These are phyloP conservation scores for Auriculariales sp. DNA, from an alignment of 768 basidiomycete genomes.

Conservation along the genomic window DNA sequence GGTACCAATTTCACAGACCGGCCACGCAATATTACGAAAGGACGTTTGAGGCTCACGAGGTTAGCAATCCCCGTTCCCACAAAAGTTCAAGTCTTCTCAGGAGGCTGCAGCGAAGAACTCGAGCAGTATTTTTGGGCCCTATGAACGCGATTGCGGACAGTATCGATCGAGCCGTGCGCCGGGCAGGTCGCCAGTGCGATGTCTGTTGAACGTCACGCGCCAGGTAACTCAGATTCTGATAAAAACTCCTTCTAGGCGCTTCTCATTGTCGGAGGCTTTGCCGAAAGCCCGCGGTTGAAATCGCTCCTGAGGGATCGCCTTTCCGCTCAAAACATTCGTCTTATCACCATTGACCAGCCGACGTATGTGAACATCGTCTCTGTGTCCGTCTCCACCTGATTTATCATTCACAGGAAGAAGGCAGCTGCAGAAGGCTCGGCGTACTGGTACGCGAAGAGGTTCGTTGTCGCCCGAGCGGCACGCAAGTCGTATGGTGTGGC, in stretches of 20 bases:
- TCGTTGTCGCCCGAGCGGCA: neutral
- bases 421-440: neutral
- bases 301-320: neutral
- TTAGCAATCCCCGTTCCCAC: neutral
- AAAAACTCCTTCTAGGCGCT: no score
- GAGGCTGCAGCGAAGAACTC: neutral
- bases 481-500: neutral
- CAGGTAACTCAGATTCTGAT: neutral
- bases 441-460: neutral
- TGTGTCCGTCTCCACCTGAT: neutral
- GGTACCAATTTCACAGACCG: neutral
- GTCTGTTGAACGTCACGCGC: neutral
- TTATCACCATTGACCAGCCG: neutral
- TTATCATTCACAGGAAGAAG: neutral
- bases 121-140: neutral
- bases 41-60: neutral
- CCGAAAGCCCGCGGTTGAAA: neutral
- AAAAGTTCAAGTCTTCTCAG: neutral
- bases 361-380: neutral
- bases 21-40: neutral
- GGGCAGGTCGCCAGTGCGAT: neutral
- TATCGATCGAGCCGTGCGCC: neutral
- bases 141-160: neutral
- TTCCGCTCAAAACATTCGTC: neutral
- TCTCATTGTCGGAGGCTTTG: neutral